Evolutionary conservation across 2,329 filamentous ascomycete genomes (phyloP), one percentile per base, ranked within the genome.

Genomic region (Fusarium redolens): DNA sequence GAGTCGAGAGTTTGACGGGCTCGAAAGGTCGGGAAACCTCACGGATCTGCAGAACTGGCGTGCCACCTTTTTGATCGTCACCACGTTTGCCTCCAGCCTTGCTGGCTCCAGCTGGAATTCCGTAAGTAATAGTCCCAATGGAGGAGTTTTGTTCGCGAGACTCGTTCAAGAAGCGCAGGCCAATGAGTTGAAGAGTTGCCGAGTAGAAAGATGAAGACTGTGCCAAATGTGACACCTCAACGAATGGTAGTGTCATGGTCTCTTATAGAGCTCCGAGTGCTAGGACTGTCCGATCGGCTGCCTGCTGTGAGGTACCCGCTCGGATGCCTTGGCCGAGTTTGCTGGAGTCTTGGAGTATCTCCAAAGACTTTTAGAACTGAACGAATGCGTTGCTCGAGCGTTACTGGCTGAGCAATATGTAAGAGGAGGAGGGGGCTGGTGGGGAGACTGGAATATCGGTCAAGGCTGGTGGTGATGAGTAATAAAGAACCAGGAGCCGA

Each of bases 191-290:
- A 12, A 94, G 87, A 72, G 94, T 87, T 70, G 92, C 89, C 28
- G 95, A 89, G 82, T 94, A 97, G 85, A 97, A 97, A 12, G 94
- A 96, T 55, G 92, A 90, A 7, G 94, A 93, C 40, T 91, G 90
- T 61, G 94, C 90, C 60, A 97, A 89, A 81, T 95, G 91, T 68
- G 91, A 91, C 78, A 97, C 94, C 79, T 89, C 85, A 73, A 90
- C 78, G 72, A 85, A 85, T 54, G 89, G 87, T 71, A 87, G 78
- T 80, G 84, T 84, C 73, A 80, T 79, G 59, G 51, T 74, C 59
- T 68, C 72, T 65, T 73, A 67, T 71, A 78, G 52, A 69, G 55
- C 58, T 51, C 65, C 41, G 59, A 68, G 55, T 62, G 65, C 65
- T 68, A 64, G 65, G 62, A 64, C 62, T 62, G 51, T 64, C 71